A percentile compares a stretch with the other conserved stretches of the same genome.
Conservation (phyloP, 306 rosid genomes). For the Castanopsis chinensis region DNA sequence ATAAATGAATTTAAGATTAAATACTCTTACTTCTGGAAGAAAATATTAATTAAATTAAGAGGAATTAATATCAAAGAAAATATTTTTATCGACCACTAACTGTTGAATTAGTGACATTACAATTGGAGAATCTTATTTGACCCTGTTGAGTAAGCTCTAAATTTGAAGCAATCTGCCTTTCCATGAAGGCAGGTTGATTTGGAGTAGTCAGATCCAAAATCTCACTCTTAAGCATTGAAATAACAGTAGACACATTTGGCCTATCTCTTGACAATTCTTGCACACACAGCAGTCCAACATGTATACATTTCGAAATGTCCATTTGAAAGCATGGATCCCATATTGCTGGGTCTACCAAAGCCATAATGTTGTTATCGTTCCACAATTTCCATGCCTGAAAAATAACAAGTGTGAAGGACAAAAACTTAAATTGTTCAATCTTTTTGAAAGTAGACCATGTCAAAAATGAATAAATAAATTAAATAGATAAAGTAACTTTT, state of each 20-base stretch:
- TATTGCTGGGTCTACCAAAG: constrained; percentile 19
- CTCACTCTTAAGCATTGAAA: constrained; percentile 30
- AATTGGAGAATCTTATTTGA: not conserved
- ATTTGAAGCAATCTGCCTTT: not conserved
- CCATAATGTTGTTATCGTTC: constrained; percentile 2
- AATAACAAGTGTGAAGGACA: not conserved
- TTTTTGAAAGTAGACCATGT: too few relatives aligned
- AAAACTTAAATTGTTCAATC: not conserved
- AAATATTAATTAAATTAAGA: too few relatives aligned
- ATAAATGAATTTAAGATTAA: too few relatives aligned
- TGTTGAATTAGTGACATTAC: too few relatives aligned
- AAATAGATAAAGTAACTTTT: too few relatives aligned
- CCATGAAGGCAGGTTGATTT: constrained; percentile 10
- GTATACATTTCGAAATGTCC: constrained; percentile 22
- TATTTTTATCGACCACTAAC: too few relatives aligned
- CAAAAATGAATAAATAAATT: too few relatives aligned
- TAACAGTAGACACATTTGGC: constrained; percentile 14
- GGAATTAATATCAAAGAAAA: too few relatives aligned
- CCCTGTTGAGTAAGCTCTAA: not conserved
- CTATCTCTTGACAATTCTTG: constrained; percentile 35
- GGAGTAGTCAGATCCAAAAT: constrained; percentile 19
- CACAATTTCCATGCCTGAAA: constrained; percentile 34
- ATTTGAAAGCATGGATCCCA: not conserved
- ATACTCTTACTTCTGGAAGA: too few relatives aligned
- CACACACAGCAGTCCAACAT: constrained; percentile 23